Evolutionary conservation across 192 early-diverging fungal genomes (phyloP).

Genomic region (Linnemannia schmuckeri): DNA sequence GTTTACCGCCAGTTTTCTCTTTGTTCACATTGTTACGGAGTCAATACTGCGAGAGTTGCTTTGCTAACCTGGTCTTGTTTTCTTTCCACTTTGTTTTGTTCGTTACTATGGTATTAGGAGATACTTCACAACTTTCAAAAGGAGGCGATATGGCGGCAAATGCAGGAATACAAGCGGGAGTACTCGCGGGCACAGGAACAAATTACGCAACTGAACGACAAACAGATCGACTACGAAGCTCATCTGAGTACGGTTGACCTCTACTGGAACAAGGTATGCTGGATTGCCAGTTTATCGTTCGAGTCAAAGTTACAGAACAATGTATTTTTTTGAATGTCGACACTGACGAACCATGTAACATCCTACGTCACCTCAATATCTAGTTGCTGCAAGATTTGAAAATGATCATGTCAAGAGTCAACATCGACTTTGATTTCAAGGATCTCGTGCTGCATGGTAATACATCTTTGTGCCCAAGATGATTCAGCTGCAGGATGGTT

Average conservation of each 20-base stretch:
- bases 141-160: constrained; percentile 77
- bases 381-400: constrained; percentile 43
- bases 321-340: not conserved
- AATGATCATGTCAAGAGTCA: constrained; percentile 44
- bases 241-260: constrained; percentile 64
- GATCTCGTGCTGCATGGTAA: constrained; percentile 39
- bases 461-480: not conserved
- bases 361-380: not conserved
- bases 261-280: constrained; percentile 65
- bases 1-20: constrained; percentile 1
- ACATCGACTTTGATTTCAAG: constrained; percentile 32
- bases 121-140: constrained; percentile 65
- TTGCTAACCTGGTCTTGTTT: not conserved
- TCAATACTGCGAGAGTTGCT: not conserved
- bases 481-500: not conserved
- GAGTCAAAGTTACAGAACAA: not conserved
- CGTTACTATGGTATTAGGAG: constrained; percentile 27
- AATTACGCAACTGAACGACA: constrained; percentile 60
- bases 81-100: not conserved
- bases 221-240: constrained; percentile 63
- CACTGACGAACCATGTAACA: not conserved
- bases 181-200: constrained; percentile 58
- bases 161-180: constrained; percentile 79
- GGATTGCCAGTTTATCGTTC: not conserved
- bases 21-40: not conserved